A percentile compares a stretch with the other conserved stretches of the same genome.
phyloP scores from a whole-genome alignment of 2,329 filamentous ascomycete species.

The Nigrograna mackinnonii region DNA sequence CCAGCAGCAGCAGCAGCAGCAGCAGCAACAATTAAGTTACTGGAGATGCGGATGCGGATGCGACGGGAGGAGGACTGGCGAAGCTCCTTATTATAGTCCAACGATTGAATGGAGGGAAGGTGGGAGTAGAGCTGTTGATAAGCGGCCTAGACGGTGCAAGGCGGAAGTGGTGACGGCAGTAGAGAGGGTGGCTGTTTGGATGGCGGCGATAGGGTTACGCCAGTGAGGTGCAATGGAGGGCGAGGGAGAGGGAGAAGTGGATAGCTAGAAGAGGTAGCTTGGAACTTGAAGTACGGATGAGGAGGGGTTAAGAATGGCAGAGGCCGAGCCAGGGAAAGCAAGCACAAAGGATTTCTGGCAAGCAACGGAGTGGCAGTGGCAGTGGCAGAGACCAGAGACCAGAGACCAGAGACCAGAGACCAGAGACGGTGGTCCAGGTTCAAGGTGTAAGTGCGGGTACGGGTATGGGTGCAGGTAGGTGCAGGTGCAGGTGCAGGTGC shows the following conservation, averaged over 20 bases:
- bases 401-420: no score
- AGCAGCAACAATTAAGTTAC: background rate
- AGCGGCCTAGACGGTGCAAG: background rate
- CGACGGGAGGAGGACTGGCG: no score
- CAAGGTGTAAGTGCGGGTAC: no score
- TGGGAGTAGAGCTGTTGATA: no score
- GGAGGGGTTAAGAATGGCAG: background rate
- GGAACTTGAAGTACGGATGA: background rate
- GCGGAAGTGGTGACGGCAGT: background rate
- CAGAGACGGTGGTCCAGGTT: no score
- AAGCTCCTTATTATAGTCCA: no score
- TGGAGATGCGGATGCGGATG: background rate
- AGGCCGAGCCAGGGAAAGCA: background rate
- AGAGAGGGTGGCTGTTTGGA: background rate
- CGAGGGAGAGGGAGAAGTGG: no score
- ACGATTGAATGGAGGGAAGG: no score
- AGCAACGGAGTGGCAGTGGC: no score
- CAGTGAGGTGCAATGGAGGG: background rate
- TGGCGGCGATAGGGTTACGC: background rate
- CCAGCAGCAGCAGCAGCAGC: background rate
- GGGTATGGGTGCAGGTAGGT: no score
- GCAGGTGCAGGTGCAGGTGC: background rate
- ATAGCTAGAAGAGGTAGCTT: background rate
- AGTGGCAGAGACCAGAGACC: no score
- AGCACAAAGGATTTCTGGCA: no score